These are phyloP conservation scores for Aspergillus sclerotioniger DNA, from an alignment of 495 filamentous ascomycete species.

Conservation along the genomic window DNA sequence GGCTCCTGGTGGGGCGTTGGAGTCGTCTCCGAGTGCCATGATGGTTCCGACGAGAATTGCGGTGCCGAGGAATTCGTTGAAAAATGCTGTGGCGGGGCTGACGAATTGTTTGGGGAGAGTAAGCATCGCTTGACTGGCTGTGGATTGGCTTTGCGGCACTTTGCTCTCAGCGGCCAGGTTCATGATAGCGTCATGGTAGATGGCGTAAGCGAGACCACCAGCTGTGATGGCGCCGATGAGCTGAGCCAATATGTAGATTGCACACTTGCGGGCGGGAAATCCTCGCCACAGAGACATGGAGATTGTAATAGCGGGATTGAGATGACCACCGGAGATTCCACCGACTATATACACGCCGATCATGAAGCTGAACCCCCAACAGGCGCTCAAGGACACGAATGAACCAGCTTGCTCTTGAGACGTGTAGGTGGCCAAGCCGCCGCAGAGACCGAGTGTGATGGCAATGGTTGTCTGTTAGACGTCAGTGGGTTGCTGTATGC, in stretches of 20 bases:
- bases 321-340: conserved; percentile 52
- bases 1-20: conserved; percentile 62
- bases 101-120: conserved; percentile 26
- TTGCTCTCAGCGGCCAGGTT: conserved; percentile 24
- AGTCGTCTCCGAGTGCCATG: conserved; percentile 87
- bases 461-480: conserved; percentile 19
- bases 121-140: conserved; percentile 33
- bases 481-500: neutral
- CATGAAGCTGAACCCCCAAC: conserved; percentile 44
- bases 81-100: conserved; percentile 52
- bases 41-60: conserved; percentile 70
- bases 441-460: conserved; percentile 25
- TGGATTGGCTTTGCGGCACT: conserved; percentile 20
- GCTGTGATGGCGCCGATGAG: conserved; percentile 47
- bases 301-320: conserved; percentile 59
- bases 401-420: conserved; percentile 13
- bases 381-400: conserved; percentile 18
- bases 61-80: conserved; percentile 54
- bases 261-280: conserved; percentile 48
- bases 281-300: conserved; percentile 53
- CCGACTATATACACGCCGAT: conserved; percentile 53
- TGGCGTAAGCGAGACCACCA: conserved; percentile 42
- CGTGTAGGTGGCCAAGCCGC: conserved; percentile 12
- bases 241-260: conserved; percentile 46
- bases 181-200: conserved; percentile 42